Evolutionary conservation across 2,329 filamentous ascomycete genomes (phyloP), one percentile per base, ranked within the genome.

Genomic region (Penicillium italicum): DNA sequence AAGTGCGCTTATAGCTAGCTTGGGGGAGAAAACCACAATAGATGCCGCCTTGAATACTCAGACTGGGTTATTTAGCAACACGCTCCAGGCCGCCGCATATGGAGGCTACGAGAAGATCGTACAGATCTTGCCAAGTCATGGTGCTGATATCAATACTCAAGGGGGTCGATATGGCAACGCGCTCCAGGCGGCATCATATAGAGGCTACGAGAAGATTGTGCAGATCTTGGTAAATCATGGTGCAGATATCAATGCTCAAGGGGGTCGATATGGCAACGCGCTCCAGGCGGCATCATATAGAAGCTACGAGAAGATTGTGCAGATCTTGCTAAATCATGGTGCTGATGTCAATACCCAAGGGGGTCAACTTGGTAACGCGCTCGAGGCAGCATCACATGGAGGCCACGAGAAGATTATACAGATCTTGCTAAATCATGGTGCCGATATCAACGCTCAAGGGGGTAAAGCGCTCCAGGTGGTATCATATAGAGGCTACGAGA

Each of bases 211-310:
- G 14, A 31, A 30, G 9, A 0, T 55, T 0, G 52, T 49, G 2
- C 42, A 50, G 18, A 43, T 38, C 8, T 12, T 58, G 3, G 16
- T 58, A n/a, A 52, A 55, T 22, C 14, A 7, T n/a, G 33, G 53
- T n/a, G 53, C 56, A 10, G 43, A 55, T 11, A 16, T 57, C 2
- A 56, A 55, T 18, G 20, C 46, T 5, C 28, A 33, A 12, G 30
- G 43, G 38, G 43, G 42, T 10, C 0, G 2, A 1, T 38, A 16
- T 33, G 47, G 53, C 3, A 43, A 24, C 31, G 52, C 56, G 10
- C 50, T 60, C 40, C 48, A 53, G 20, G 41, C 42, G 0, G 38
- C 43, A 28, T 14, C 14, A 20, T 2, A 0, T 0, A 0, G 6
- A 26, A 26, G 43, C 28, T 5, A 53, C 24, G 16, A 48, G 18